Base-by-base conservation (phyloP, 768 basidiomycete species). In the Floccularia luteovirens region DNA sequence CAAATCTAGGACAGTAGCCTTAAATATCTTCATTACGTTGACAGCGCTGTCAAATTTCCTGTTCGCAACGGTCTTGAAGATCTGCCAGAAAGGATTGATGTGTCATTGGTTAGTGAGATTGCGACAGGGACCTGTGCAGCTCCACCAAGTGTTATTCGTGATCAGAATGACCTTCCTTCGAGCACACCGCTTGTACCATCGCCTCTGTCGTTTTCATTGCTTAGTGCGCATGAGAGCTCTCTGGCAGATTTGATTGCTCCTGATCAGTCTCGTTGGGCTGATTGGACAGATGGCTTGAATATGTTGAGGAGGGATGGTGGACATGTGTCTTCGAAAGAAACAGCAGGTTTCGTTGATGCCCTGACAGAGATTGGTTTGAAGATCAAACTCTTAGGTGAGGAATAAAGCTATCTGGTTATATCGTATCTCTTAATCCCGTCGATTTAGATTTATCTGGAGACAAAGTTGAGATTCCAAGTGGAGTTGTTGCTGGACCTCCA, bases 241-340 rank as follows among this genome's bases (percentile, higher is more conserved):
- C 55, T 90, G 42, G 87, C 83, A 3, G 85, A 90, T 55, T 75
- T 82, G 43, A 79, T 89, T 49, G 85, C 88, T 2, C 77, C 81
- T 21, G 79, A 90, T 57, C 72, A 76, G 38, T 77, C 80, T 13
- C 68, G 82, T 13, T 92, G 87, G 83, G 84, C 88, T 12, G 91
- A 94, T 61, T 94, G 91, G 91, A 89, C 89, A 2, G 91, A 94
- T 57, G 91, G 90, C 3, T 55, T 94, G 58, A 89, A 89, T 51
- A 86, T 93, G 79, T 70, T 93, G 30, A 69, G 88, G 28, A 66
- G 79, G 38, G 87, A 86, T 48, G 79, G 87, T 13, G 84, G 86
- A 5, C 88, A 89, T 54, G 86, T 90, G 42, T 67, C 82, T 10
- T 90, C 90, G 3, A 74, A 80, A 47, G 87, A 91, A 60, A 92